phyloP scores from a whole-genome alignment of 2,329 filamentous ascomycete genomes.

The Arthrobotrys sphaeroides region DNA sequence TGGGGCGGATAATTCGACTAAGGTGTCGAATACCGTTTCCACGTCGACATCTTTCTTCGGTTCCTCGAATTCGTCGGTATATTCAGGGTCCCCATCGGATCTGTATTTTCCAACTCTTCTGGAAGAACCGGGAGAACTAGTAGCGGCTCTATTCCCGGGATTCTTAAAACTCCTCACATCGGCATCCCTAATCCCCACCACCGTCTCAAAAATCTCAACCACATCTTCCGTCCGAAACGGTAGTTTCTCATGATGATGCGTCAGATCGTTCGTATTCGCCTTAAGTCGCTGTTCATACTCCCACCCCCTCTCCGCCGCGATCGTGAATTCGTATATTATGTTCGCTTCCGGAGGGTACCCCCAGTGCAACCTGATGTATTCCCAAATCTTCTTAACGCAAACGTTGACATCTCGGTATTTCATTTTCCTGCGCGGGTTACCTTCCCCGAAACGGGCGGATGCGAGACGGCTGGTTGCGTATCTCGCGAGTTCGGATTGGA shows the following conservation, averaged over 20 bases:
- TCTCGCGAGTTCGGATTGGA: conserved; percentile 17
- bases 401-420: conserved; percentile 38
- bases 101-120: background rate
- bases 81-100: too few species aligned
- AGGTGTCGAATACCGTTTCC: conserved; percentile 5
- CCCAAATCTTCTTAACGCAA: conserved; percentile 18
- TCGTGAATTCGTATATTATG: conserved; percentile 27
- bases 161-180: conserved; percentile 7
- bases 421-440: conserved; percentile 18
- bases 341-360: conserved; percentile 13
- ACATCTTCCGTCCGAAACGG: conserved; percentile 17
- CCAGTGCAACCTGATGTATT: conserved; percentile 6
- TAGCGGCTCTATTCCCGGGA: background rate
- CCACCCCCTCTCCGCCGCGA: conserved; percentile 48
- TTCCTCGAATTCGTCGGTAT: background rate
- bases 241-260: background rate
- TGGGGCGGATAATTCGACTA: background rate
- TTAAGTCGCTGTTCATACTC: conserved; percentile 25
- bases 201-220: conserved; percentile 22
- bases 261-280: background rate
- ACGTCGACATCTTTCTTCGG: background rate
- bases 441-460: conserved; percentile 22
- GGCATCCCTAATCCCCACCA: conserved; percentile 10
- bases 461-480: conserved; percentile 1
- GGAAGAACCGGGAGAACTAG: too few species aligned